Conservation (phyloP, 306 rosid species). For the Clitoria ternatea region DNA sequence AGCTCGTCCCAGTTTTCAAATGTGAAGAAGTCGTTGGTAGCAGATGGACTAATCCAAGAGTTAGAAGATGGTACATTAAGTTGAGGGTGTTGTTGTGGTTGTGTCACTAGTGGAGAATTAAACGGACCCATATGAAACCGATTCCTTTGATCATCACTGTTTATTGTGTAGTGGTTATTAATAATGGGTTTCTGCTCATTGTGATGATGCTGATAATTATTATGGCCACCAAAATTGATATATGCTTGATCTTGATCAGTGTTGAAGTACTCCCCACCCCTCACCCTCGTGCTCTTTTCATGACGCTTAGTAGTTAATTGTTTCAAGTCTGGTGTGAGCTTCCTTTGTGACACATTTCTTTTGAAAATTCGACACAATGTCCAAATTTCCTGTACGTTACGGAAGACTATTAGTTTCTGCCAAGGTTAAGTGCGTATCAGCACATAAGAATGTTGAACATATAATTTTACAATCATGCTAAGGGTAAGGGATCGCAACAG, state of each 20-base stretch:
- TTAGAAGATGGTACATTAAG: conserved; percentile 29
- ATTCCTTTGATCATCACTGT: conserved; percentile 8
- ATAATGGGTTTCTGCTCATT: conserved; percentile 40
- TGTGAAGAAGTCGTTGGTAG: conserved; percentile 21
- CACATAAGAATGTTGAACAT: neutral
- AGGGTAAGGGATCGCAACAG: neutral
- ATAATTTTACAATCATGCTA: neutral
- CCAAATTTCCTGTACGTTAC: conserved; percentile 79
- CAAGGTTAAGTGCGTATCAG: neutral
- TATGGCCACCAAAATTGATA: conserved; percentile 46
- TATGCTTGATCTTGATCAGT: conserved; percentile 40
- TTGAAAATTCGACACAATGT: conserved; percentile 84
- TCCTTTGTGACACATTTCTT: conserved; percentile 52
- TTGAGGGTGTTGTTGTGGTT: conserved; percentile 34
- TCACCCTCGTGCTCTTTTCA: conserved; percentile 22
- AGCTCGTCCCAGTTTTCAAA: conserved; percentile 80
- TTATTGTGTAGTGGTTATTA: neutral
- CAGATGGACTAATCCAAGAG: conserved; percentile 32
- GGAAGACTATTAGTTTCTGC: neutral
- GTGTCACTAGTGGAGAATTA: conserved; percentile 20
- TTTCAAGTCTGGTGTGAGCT: conserved; percentile 50
- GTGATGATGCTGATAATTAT: too few relatives aligned
- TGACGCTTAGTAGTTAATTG: conserved; percentile 32
- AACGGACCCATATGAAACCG: conserved; percentile 24
- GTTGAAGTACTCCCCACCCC: conserved; percentile 27